Conservation (phyloP, 2,329 filamentous ascomycete genomes). For the Coniochaeta sp. region DNA sequence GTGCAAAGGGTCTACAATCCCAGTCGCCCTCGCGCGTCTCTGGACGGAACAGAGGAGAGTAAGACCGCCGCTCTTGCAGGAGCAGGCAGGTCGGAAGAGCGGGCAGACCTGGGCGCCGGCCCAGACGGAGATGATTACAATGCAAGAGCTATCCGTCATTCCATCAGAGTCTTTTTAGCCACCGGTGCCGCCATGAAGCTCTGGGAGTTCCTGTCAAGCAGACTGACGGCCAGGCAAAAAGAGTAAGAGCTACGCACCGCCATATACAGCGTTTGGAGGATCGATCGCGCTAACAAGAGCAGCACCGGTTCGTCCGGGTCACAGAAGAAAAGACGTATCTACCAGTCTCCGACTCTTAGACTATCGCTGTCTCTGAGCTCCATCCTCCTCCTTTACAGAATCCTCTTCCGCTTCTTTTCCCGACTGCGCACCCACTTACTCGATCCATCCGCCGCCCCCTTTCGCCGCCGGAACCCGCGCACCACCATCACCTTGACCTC, state of each 20-base stretch:
- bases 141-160: constrained; percentile 61
- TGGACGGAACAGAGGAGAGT: constrained; percentile 13
- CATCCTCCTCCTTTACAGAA: constrained; percentile 79
- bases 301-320: constrained; percentile 15
- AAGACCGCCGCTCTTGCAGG: constrained; percentile 11
- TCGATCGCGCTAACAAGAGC: constrained; percentile 1
- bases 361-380: constrained; percentile 77
- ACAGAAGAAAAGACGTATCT: constrained; percentile 42
- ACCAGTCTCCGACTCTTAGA: constrained; percentile 63
- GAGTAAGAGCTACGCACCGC: constrained; percentile 28
- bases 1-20: constrained; percentile 49
- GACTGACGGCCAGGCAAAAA: constrained; percentile 34
- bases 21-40: constrained; percentile 5
- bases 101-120: constrained; percentile 19
- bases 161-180: constrained; percentile 61
- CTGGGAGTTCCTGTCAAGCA: constrained; percentile 45
- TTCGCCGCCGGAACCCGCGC: constrained; percentile 74
- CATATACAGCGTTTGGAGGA: neutral
- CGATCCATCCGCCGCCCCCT: constrained; percentile 70
- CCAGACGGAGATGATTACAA: constrained; percentile 53
- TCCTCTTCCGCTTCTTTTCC: constrained; percentile 84
- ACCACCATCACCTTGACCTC: constrained; percentile 72
- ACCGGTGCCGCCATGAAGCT: constrained; percentile 58
- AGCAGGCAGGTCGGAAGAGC: neutral
- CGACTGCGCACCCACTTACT: constrained; percentile 73